phyloP scores from a whole-genome alignment of 2,329 filamentous ascomycete species.

The Aspergillus fischeri region DNA sequence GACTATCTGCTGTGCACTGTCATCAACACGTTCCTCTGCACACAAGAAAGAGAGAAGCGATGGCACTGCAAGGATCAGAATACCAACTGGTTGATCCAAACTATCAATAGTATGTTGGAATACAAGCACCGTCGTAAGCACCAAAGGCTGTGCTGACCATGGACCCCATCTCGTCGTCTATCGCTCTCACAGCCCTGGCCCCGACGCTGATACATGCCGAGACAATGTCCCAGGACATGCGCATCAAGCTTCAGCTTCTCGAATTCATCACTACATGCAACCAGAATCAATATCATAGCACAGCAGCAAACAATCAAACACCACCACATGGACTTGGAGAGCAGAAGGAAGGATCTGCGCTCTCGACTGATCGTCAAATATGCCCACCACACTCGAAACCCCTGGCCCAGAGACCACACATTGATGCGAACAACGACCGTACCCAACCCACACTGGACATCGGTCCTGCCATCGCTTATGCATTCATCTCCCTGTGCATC shows the following conservation, averaged over 20 bases:
- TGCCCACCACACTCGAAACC: neutral
- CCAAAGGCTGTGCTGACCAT: neutral
- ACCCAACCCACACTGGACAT: neutral
- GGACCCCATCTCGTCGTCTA: neutral
- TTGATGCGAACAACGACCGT: neutral
- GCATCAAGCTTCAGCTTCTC: conserved; percentile 48
- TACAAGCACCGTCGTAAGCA: neutral
- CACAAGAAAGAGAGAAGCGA: conserved; percentile 12
- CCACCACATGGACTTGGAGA: neutral
- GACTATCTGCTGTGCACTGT: conserved; percentile 52
- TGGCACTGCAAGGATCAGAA: conserved; percentile 11
- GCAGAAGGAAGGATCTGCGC: neutral
- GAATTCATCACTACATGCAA: conserved; percentile 45
- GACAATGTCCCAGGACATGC: conserved; percentile 35
- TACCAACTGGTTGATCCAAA: conserved; percentile 18
- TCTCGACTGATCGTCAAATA: neutral
- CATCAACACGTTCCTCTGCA: conserved; percentile 40
- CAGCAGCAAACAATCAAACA: no score
- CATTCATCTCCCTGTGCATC: conserved; percentile 48
- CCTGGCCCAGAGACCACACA: neutral
- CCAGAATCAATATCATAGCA: conserved; percentile 28
- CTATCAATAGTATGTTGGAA: conserved; percentile 25
- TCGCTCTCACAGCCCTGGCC: conserved; percentile 36
- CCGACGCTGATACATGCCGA: conserved; percentile 41
- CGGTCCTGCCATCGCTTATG: conserved; percentile 42